These are phyloP conservation scores for Taxillus chinensis DNA, from an alignment of 164 flowering plant species.

Conservation along the genomic window DNA sequence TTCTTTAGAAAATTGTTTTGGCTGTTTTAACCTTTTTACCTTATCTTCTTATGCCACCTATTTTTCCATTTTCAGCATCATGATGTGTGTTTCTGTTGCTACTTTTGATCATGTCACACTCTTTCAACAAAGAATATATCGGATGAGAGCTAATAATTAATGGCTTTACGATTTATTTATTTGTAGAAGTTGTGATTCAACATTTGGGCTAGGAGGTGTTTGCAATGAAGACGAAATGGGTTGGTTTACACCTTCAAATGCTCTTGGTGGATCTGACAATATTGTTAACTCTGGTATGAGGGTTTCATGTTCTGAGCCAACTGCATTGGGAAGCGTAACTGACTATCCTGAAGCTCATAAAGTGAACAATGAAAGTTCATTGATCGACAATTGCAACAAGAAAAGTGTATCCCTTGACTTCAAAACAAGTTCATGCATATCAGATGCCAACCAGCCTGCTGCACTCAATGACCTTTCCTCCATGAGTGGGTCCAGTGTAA, in stretches of 20 bases:
- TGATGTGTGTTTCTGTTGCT: too few species aligned
- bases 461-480: conserved; percentile 12
- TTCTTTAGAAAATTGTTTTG: too few species aligned
- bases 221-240: conserved; percentile 43
- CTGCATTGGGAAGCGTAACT: conserved; percentile 15
- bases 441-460: conserved; percentile 18
- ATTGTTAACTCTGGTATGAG: conserved; percentile 23
- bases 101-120: too few species aligned
- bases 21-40: too few species aligned
- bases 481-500: conserved; percentile 17
- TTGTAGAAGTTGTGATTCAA: conserved; percentile 74
- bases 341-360: conserved; percentile 23
- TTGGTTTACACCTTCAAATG: conserved; percentile 57
- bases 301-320: conserved; percentile 29
- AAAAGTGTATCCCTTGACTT: conserved; percentile 10
- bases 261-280: conserved; percentile 38
- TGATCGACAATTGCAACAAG: conserved; percentile 13
- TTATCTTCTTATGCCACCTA: too few species aligned
- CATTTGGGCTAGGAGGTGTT: conserved; percentile 44
- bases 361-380: conserved; percentile 11
- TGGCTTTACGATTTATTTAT: not conserved
- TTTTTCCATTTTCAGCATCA: too few species aligned
- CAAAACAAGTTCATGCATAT: conserved; percentile 12
- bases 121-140: too few species aligned
- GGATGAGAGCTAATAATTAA: too few species aligned